These are phyloP conservation scores for Phytophthora melonis DNA, from an alignment of 352 stramenopile species.

Conservation along the genomic window DNA sequence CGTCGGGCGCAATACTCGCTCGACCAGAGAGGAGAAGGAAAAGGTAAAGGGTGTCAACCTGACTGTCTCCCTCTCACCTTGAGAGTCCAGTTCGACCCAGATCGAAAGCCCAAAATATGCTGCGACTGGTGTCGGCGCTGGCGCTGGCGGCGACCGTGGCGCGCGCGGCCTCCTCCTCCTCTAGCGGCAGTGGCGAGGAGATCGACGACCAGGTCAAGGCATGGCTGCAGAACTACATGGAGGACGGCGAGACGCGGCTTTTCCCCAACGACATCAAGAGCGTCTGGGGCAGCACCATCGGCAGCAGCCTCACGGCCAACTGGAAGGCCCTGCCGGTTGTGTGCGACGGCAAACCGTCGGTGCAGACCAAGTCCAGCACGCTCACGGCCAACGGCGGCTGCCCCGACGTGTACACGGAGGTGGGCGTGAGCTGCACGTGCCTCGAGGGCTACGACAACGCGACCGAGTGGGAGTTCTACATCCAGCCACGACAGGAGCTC, in stretches of 20 bases:
- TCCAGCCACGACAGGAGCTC: slow-evolving; percentile 34
- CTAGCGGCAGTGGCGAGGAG: slow-evolving; percentile 22
- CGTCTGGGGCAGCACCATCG: slow-evolving; percentile 58
- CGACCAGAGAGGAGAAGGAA: background rate
- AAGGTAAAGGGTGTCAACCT: background rate
- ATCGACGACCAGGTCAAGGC: slow-evolving; percentile 57
- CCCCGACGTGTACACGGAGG: slow-evolving; percentile 51
- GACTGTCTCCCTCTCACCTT: background rate
- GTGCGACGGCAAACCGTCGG: slow-evolving; percentile 54
- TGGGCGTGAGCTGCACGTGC: slow-evolving; percentile 66
- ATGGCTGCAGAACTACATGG: slow-evolving; percentile 64
- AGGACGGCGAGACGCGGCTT: slow-evolving; percentile 61
- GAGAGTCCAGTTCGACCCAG: background rate
- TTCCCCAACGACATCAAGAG: slow-evolving; percentile 71
- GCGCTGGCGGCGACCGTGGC: slow-evolving; percentile 12
- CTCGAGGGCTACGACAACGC: slow-evolving; percentile 50
- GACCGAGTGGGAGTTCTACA: slow-evolving; percentile 57
- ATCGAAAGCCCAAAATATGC: slow-evolving; percentile 4
- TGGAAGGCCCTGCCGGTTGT: slow-evolving; percentile 62
- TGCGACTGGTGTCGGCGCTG: slow-evolving; percentile 14
- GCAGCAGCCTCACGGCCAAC: slow-evolving; percentile 58
- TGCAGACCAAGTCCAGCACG: slow-evolving; percentile 54
- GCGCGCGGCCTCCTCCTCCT: background rate
- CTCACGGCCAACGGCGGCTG: slow-evolving; percentile 60
- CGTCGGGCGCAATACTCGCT: background rate